Evolutionary conservation across 1,284 basidiomycete species (phyloP).

Genomic region (Leccinum proliferum): DNA sequence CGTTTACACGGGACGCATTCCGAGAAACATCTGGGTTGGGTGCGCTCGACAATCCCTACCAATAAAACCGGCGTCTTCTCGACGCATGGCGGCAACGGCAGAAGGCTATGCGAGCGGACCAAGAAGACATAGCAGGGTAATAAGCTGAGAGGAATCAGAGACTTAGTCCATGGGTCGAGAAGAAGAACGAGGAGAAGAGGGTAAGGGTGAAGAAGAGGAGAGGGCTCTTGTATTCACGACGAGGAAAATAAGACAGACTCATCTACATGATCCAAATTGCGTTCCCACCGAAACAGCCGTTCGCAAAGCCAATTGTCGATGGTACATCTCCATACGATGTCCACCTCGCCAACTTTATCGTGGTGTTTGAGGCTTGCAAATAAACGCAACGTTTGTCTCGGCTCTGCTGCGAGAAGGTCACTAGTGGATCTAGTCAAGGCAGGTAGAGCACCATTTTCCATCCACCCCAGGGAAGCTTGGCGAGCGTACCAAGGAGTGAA

Average conservation of each 20-base stretch:
- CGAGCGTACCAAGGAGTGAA: slow-evolving; percentile 51
- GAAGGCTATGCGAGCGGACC: slow-evolving; percentile 34
- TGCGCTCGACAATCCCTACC: slow-evolving; percentile 23
- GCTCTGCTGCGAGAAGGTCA: slow-evolving; percentile 38
- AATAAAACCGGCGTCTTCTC: slow-evolving; percentile 41
- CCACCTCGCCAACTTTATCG: slow-evolving; percentile 47
- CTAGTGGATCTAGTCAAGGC: slow-evolving; percentile 46
- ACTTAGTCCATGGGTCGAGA: too few relatives aligned
- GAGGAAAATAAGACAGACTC: slow-evolving; percentile 26
- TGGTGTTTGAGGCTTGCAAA: slow-evolving; percentile 43
- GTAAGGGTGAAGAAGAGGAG: too few relatives aligned
- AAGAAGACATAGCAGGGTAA: too few relatives aligned
- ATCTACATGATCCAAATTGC: slow-evolving; percentile 28
- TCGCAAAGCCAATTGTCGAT: slow-evolving; percentile 41
- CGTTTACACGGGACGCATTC: slow-evolving; percentile 34
- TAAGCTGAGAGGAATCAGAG: too few relatives aligned
- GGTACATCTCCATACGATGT: slow-evolving; percentile 51
- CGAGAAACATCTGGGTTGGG: slow-evolving; percentile 32
- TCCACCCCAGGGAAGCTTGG: slow-evolving; percentile 64
- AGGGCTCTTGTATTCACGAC: too few relatives aligned
- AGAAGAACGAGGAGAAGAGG: too few relatives aligned
- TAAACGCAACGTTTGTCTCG: slow-evolving; percentile 40
- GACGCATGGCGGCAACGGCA: slow-evolving; percentile 47
- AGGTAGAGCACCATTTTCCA: slow-evolving; percentile 66
- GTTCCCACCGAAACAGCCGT: slow-evolving; percentile 26